These are phyloP conservation scores for Pythium rishiriense DNA, from an alignment of 352 stramenopile species.

Conservation along the genomic window DNA sequence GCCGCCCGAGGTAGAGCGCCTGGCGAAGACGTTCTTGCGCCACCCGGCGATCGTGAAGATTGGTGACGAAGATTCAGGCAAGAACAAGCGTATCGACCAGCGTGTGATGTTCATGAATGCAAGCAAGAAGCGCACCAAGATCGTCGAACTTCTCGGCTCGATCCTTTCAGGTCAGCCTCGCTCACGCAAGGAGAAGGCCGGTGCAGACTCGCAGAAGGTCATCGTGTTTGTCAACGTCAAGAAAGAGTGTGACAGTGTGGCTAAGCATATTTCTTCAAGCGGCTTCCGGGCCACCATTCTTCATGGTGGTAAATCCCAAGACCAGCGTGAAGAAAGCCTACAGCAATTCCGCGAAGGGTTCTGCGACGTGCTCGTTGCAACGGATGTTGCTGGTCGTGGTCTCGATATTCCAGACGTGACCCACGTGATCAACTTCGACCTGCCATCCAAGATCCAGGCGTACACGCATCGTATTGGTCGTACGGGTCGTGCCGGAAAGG, in stretches of 20 bases:
- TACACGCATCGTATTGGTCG: conserved; percentile 99
- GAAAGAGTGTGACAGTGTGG: conserved; percentile 96
- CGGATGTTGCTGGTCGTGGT: conserved; percentile 94
- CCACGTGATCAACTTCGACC: conserved; percentile 99
- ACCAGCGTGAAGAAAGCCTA: conserved; percentile 93
- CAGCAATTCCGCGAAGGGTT: conserved; percentile 89
- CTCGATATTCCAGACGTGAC: conserved; percentile 99
- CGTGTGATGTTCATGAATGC: conserved; percentile 92
- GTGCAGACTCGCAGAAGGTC: conserved; percentile 89
- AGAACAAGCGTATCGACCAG: conserved; percentile 99
- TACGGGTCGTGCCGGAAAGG: conserved; percentile 97
- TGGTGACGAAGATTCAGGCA: conserved; percentile 96
- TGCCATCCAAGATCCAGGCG: conserved; percentile 97
- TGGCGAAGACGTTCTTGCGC: conserved; percentile 97
- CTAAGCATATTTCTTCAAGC: conserved; percentile 88
- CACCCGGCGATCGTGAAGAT: conserved; percentile 98
- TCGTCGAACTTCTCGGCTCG: conserved; percentile 83
- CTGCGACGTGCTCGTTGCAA: conserved; percentile 92
- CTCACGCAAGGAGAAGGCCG: conserved; percentile 66
- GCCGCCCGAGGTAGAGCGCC: conserved; percentile 94
- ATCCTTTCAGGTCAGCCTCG: conserved; percentile 74
- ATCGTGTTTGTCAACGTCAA: conserved; percentile 99
- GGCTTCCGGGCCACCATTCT: conserved; percentile 94
- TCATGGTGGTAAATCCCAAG: conserved; percentile 97
- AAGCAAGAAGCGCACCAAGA: conserved; percentile 90